These are phyloP conservation scores for Diaporthe vaccinii DNA, from an alignment of 2,329 filamentous ascomycete genomes.

Conservation along the genomic window DNA sequence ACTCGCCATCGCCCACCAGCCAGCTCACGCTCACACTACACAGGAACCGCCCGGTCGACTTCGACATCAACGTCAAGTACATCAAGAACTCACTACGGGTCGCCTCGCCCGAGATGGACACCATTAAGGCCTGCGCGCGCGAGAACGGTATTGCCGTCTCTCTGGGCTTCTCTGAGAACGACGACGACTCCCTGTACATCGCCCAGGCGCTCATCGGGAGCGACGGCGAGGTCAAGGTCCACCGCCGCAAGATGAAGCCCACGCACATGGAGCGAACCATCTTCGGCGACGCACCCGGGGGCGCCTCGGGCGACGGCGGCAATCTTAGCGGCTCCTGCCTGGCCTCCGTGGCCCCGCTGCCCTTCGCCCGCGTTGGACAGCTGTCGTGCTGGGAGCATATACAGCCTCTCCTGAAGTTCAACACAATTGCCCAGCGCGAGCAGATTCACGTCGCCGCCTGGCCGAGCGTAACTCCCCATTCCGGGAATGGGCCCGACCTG, in stretches of 20 bases:
- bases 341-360: constrained; percentile 54
- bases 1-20: constrained; percentile 46
- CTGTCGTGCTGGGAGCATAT: constrained; percentile 66
- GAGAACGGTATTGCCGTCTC: constrained; percentile 61
- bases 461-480: constrained; percentile 50
- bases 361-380: constrained; percentile 58
- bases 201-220: constrained; percentile 59
- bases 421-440: constrained; percentile 58
- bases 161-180: constrained; percentile 64
- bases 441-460: constrained; percentile 63
- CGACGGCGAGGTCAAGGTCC: constrained; percentile 54
- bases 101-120: constrained; percentile 59
- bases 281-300: constrained; percentile 61
- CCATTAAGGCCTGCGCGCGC: constrained; percentile 56
- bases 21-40: neutral
- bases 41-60: constrained; percentile 45
- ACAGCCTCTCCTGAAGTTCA: constrained; percentile 63
- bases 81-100: constrained; percentile 57
- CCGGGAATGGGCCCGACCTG: constrained; percentile 39
- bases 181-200: constrained; percentile 61
- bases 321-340: constrained; percentile 50
- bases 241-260: constrained; percentile 65
- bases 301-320: constrained; percentile 54
- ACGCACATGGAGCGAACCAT: constrained; percentile 66
- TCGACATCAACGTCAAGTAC: constrained; percentile 47